phyloP scores from a whole-genome alignment of 306 rosid genomes.

The Trifolium fragiferum region DNA sequence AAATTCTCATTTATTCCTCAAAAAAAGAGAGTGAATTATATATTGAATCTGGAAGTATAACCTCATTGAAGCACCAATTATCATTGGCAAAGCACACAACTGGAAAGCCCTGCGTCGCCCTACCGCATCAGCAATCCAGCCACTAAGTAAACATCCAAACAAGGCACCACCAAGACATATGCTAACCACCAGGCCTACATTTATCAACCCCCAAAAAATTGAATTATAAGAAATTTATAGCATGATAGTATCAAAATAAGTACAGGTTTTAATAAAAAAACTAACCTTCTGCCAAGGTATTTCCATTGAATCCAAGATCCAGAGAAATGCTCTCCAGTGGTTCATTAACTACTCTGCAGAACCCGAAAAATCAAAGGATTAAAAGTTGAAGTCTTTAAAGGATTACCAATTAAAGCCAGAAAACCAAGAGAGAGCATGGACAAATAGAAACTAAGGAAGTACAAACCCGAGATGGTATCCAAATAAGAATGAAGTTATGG shows the following conservation, averaged over 20 bases:
- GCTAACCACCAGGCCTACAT: conserved; percentile 95
- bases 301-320: conserved; percentile 94
- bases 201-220: conserved; percentile 32
- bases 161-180: conserved; percentile 95
- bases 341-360: conserved; percentile 88
- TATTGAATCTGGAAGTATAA: conserved; percentile 41
- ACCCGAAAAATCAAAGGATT: conserved; percentile 38
- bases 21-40: conserved; percentile 4
- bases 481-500: conserved; percentile 78
- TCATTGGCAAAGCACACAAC: conserved; percentile 88
- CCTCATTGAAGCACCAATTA: conserved; percentile 90
- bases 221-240: conserved; percentile 30
- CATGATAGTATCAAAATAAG: conserved; percentile 28
- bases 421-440: conserved; percentile 26
- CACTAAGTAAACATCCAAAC: conserved; percentile 85
- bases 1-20: conserved; percentile 4
- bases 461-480: conserved; percentile 96
- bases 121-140: conserved; percentile 94
- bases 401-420: conserved; percentile 26
- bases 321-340: conserved; percentile 90
- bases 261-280: conserved; percentile 22
- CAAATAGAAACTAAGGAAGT: conserved; percentile 44
- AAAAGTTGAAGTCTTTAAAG: conserved; percentile 7
- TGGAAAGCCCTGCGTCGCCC: conserved; percentile 98
- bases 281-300: conserved; percentile 93